Base-by-base conservation (phyloP, 2,329 filamentous ascomycete species). In the Bipolaris sorokiniana region DNA sequence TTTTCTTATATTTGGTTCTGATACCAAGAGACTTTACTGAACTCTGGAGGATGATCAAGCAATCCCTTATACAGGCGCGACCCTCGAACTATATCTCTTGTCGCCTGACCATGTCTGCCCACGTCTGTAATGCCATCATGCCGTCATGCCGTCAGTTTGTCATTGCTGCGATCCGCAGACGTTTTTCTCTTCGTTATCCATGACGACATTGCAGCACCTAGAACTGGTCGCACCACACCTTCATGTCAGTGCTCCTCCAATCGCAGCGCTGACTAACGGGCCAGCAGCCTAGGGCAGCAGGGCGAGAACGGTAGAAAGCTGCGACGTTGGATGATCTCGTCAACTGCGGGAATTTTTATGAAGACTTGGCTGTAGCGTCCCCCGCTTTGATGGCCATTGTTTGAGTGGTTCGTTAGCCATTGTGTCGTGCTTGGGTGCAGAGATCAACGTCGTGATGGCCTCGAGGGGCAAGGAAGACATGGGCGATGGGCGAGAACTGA, bases 151-250 rank as follows among this genome's bases (percentile, higher is more conserved):
- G 26, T 23, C 15, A 16, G 37, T 9, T 10, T 13, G n/a, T 33
- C 34, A 23, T 38, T 22, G 20, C 18, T 18, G 20, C 42, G 16
- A 31, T 15, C n/a, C 26, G 11, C n/a, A 46, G 26, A 31, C 26
- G 26, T 46, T 20, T 31, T 33, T 22, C 11, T 7, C 16, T 20
- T 10, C 9, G 2, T 11, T 20, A 3, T 38, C 46, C 22, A 48
- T 48, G 46, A 51, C 52, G 52, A 51, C 52, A 55, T 55, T 23
- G 33, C 16, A 37, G 9, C n/a, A 36, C 15, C 47, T 45, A 26
- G 33, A 38, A 37, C 48, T 46, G 20, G 48, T 41, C 36, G 48
- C 48, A 47, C 52, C 48, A 52, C 51, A 28, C 48, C 31, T 13
- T 31, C n/a, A 46, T 15, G 37, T 38, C 46, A 28, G 46, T 48